Percentiles rank a stretch among this genome's conserved stretches.
phyloP scores from a whole-genome alignment of 2,329 filamentous ascomycete genomes.

The Metarhizium sp. region DNA sequence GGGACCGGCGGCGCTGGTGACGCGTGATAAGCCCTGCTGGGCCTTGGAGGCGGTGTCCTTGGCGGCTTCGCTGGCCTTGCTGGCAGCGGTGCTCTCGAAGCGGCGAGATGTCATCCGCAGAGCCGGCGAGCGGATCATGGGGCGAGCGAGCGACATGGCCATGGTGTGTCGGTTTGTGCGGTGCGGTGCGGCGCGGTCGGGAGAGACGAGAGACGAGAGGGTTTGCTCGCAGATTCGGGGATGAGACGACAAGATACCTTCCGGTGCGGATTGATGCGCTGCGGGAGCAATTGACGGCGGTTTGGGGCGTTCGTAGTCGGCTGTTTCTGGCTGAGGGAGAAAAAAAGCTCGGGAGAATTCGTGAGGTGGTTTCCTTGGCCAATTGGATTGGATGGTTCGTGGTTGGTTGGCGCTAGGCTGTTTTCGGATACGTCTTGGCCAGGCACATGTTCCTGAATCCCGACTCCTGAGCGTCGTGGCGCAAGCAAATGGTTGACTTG shows the following conservation, averaged over 20 bases:
- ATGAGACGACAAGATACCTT: not conserved
- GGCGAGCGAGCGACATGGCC: conserved; percentile 30
- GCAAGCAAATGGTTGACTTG: no score
- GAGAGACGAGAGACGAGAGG: not conserved
- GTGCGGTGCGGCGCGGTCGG: conserved; percentile 1
- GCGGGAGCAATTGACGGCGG: conserved; percentile 26
- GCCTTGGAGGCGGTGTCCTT: conserved; percentile 40
- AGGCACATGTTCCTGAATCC: not conserved
- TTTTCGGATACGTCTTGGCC: conserved; percentile 13
- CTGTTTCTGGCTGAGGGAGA: conserved; percentile 18
- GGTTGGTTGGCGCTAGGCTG: conserved; percentile 17
- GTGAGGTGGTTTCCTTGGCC: conserved; percentile 20
- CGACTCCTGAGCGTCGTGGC: no score
- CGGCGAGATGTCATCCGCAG: conserved; percentile 42
- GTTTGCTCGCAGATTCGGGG: not conserved
- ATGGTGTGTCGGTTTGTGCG: conserved; percentile 10
- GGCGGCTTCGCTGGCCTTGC: conserved; percentile 27
- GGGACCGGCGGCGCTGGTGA: conserved; percentile 70
- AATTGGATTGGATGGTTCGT: conserved; percentile 9
- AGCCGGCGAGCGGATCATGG: conserved; percentile 35
- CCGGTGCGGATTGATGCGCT: not conserved
- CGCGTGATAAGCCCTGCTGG: conserved; percentile 72
- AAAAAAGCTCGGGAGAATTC: conserved; percentile 41
- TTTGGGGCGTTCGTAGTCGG: conserved; percentile 10
- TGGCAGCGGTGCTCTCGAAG: conserved; percentile 49